These are phyloP conservation scores for Gyromitra esculenta DNA, from an alignment of 2,329 filamentous ascomycete species.

Conservation along the genomic window DNA sequence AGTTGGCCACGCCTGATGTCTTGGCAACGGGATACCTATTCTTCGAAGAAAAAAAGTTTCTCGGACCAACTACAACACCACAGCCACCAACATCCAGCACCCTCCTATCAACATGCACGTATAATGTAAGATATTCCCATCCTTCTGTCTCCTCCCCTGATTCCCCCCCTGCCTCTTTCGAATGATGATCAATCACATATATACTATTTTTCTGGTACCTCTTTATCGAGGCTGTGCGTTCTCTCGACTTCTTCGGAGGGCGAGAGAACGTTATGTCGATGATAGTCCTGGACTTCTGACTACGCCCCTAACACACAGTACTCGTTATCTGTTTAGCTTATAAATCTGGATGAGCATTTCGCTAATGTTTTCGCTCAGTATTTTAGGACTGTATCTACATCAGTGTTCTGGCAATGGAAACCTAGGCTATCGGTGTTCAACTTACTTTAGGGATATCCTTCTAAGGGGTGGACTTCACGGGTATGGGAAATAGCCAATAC, in stretches of 20 bases:
- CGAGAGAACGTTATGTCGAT: conserved; percentile 28
- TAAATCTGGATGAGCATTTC: neutral
- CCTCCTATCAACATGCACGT: neutral
- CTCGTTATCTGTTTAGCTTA: neutral
- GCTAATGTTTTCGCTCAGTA: conserved; percentile 28
- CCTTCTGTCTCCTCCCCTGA: neutral
- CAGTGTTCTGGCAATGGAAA: neutral
- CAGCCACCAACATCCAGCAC: conserved; percentile 14
- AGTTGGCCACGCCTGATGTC: neutral
- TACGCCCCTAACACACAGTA: neutral
- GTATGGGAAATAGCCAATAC: neutral
- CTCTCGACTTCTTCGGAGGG: conserved; percentile 22
- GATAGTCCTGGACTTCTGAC: conserved; percentile 51
- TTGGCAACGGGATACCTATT: conserved; percentile 23
- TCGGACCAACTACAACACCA: conserved; percentile 4
- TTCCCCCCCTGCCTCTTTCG: neutral
- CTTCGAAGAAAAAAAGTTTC: conserved; percentile 10
- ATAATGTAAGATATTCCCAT: conserved; percentile 29
- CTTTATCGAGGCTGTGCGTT: conserved; percentile 45
- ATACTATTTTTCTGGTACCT: conserved; percentile 53
- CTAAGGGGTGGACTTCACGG: neutral
- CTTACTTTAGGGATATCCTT: neutral
- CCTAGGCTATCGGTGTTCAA: neutral
- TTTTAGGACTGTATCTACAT: conserved; percentile 13
- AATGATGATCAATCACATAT: conserved; percentile 49